Conservation (phyloP, 2,329 filamentous ascomycete genomes). For the Colletotrichum nymphaeae region DNA sequence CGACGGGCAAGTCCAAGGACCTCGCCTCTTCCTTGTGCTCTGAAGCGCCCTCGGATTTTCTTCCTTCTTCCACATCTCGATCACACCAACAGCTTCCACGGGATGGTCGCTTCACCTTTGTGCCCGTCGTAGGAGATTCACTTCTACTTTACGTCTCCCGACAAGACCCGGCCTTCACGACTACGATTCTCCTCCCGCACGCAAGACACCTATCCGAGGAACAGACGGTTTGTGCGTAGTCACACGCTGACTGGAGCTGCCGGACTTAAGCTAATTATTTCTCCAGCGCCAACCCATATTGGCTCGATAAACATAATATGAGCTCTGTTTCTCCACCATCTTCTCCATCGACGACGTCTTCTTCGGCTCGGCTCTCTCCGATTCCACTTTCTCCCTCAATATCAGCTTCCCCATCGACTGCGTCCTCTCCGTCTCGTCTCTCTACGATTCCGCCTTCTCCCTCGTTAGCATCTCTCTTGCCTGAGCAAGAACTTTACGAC, state of each 20-base stretch:
- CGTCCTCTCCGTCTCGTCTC: not conserved
- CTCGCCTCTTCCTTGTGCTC: not conserved
- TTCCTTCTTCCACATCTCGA: not conserved
- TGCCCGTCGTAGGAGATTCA: constrained; percentile 24
- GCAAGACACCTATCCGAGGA: not conserved
- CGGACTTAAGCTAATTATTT: not conserved
- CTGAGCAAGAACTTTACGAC: not conserved
- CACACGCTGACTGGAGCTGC: not conserved
- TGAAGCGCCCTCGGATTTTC: not conserved
- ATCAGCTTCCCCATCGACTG: not conserved
- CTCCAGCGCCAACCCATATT: constrained; percentile 26
- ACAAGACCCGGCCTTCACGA: not conserved
- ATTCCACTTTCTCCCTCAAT: not conserved
- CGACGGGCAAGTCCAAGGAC: not conserved
- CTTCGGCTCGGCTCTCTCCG: not conserved
- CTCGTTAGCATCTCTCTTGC: not conserved
- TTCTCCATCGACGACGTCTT: not conserved
- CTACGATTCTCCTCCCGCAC: constrained; percentile 4
- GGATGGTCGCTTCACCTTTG: constrained; percentile 25
- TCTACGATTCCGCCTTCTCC: not conserved
- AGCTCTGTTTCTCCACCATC: constrained; percentile 29
- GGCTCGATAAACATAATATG: constrained; percentile 23
- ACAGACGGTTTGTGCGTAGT: constrained; percentile 27
- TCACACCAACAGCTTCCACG: not conserved
- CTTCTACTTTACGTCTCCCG: constrained; percentile 18